Base-by-base conservation (phyloP, 768 basidiomycete species). In the Postia placenta region DNA sequence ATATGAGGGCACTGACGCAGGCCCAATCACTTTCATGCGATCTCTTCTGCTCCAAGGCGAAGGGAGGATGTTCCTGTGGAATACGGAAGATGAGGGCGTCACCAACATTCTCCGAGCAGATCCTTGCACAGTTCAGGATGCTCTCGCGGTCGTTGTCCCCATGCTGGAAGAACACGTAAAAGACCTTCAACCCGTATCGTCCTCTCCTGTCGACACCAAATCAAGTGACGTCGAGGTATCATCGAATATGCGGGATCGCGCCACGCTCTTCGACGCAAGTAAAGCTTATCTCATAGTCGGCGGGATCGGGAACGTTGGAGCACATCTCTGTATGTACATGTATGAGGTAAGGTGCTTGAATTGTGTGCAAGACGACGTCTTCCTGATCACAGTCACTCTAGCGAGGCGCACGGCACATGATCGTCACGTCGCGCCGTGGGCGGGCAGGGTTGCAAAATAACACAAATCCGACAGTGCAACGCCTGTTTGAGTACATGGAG, bases 211-310 rank as follows among this genome's bases (percentile, higher is more conserved):
- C 9, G 11, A 39, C 9, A 7, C 7, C 15, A 7, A 7, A 33
- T 39, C 20, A 6, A 7, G 9, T 22, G 38, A 9, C 6, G 38
- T 39, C 7, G 9, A 6, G 6, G 9, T 9, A 6, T 22, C 38
- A 9, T 7, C 7, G 24, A 25, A n/a, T 14, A 15, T 7, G 5
- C 5, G 15, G 41, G 3, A n/a, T 12, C 24, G 7, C 17, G 6
- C 9, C 5, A 23, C 6, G 14, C 38, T 64, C 22, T 64, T 70
- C 51, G 54, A 59, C 37, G 41, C 60, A 3, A 28, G 57, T 5
- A 69, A 71, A 51, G 50, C 59, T 11, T 72, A 74, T 48, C 24
- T 73, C 7, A 56, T 72, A 5, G 37, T 73, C 11, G 72, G 71
- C 19, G 72, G 71, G 6, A 64, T 72, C 24, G 69, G 72, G 2